phyloP scores from a whole-genome alignment of 2,329 filamentous ascomycete species.

The Diaporthe caulivora region DNA sequence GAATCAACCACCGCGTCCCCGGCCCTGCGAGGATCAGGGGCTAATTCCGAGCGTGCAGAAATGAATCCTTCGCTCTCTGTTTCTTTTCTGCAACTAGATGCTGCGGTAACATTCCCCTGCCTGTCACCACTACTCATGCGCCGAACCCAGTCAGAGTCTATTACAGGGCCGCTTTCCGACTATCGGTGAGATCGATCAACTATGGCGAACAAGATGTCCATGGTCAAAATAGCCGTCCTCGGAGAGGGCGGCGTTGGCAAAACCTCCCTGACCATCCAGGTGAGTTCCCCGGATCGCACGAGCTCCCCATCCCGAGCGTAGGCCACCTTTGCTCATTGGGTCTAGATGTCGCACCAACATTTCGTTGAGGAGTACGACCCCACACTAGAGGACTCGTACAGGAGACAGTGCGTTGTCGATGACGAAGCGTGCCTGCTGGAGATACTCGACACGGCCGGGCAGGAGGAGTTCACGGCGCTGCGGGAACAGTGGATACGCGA shows the following conservation, averaged over 20 bases:
- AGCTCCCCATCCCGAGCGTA: background rate
- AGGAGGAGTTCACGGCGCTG: constrained; percentile 39
- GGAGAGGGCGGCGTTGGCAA: constrained; percentile 40
- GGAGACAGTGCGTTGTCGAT: constrained; percentile 39
- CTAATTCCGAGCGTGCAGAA: constrained; percentile 32
- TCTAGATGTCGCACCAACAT: constrained; percentile 38
- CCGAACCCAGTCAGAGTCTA: constrained; percentile 13
- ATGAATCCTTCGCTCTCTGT: constrained; percentile 28
- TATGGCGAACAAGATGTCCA: constrained; percentile 37
- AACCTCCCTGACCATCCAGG: constrained; percentile 38
- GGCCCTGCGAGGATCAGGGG: constrained; percentile 35
- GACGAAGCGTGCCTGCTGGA: constrained; percentile 36
- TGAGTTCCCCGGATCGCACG: constrained; percentile 10
- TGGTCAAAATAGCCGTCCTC: constrained; percentile 37
- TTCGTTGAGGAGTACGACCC: constrained; percentile 39
- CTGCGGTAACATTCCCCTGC: constrained; percentile 31
- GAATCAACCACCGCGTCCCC: constrained; percentile 26
- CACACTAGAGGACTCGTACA: constrained; percentile 39
- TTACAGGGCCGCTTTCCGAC: constrained; percentile 18
- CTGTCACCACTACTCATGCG: constrained; percentile 27
- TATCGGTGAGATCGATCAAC: constrained; percentile 24
- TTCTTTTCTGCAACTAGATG: constrained; percentile 32
- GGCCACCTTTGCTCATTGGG: constrained; percentile 14
- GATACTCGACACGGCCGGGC: constrained; percentile 39
- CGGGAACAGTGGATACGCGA: constrained; percentile 40